Evolutionary conservation across 2,329 filamentous ascomycete species (phyloP).

Genomic region (Cercospora sp.): DNA sequence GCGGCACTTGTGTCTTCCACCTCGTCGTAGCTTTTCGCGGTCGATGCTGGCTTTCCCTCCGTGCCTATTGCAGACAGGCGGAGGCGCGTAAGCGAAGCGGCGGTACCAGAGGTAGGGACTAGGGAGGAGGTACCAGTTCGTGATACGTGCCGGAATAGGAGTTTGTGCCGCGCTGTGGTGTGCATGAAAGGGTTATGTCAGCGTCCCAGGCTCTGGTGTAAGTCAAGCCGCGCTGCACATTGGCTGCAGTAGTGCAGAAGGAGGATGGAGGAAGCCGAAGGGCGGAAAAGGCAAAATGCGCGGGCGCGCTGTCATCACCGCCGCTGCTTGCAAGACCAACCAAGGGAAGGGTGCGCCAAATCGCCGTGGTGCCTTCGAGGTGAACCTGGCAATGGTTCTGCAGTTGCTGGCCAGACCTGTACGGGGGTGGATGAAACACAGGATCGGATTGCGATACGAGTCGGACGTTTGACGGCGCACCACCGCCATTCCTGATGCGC

Average conservation of each 20-base stretch:
- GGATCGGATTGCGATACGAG: neutral
- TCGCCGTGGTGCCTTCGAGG: neutral
- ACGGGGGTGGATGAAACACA: neutral
- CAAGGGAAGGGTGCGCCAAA: neutral
- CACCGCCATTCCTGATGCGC: neutral
- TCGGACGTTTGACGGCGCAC: neutral
- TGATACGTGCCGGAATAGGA: conserved; percentile 1
- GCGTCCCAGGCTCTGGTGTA: neutral
- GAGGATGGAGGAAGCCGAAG: neutral
- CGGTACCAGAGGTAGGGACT: neutral
- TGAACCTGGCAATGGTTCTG: neutral
- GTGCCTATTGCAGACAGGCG: neutral
- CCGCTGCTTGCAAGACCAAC: neutral
- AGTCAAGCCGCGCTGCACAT: neutral
- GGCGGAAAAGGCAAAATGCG: neutral
- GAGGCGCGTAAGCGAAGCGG: neutral
- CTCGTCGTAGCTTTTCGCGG: neutral
- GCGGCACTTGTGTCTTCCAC: neutral
- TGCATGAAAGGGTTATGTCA: conserved; percentile 3
- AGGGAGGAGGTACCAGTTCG: neutral
- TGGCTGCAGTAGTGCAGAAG: neutral
- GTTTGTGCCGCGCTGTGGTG: neutral
- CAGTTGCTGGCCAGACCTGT: neutral
- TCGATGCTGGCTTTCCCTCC: neutral
- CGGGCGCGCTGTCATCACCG: neutral